A percentile compares a stretch with the other conserved stretches of the same genome.
phyloP scores from a whole-genome alignment of 495 filamentous ascomycete genomes.

The Penicillium coprophilum region DNA sequence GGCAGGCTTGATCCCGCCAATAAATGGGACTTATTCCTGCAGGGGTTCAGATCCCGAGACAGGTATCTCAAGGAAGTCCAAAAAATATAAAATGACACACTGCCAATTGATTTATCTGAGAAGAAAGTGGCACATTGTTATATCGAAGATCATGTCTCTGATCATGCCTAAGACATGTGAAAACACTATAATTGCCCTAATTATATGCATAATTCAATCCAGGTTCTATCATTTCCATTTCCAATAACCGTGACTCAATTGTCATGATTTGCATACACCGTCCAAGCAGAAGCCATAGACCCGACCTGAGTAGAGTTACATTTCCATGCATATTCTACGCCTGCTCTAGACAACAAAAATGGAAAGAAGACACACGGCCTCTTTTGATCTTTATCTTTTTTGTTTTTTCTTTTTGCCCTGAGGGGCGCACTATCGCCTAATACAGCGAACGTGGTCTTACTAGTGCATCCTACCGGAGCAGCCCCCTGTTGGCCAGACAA shows the following conservation, averaged over 20 bases:
- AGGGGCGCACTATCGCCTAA: neutral
- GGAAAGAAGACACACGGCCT: neutral
- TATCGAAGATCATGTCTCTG: neutral
- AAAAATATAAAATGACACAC: neutral
- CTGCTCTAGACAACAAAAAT: conserved; percentile 28
- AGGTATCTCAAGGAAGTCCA: conserved; percentile 14
- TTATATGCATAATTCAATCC: neutral
- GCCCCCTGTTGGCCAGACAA: neutral
- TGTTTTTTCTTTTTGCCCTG: neutral
- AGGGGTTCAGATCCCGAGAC: conserved; percentile 27
- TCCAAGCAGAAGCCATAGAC: neutral
- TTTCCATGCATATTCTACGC: conserved; percentile 50
- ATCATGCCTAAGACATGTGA: neutral
- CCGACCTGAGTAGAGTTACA: conserved; percentile 22
- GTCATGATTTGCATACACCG: too few relatives aligned
- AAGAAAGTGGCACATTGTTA: conserved; percentile 5
- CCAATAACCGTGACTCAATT: neutral
- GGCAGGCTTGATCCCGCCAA: conserved; percentile 1
- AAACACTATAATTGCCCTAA: neutral
- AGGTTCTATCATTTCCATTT: neutral
- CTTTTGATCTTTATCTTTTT: neutral
- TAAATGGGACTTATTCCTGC: conserved; percentile 2
- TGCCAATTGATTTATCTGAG: neutral
- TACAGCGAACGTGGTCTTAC: conserved; percentile 3
- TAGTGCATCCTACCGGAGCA: neutral